A percentile compares a stretch with the other conserved stretches of the same genome.
phyloP scores from a whole-genome alignment of 2,329 filamentous ascomycete genomes.

The Aspergillus hortae region DNA sequence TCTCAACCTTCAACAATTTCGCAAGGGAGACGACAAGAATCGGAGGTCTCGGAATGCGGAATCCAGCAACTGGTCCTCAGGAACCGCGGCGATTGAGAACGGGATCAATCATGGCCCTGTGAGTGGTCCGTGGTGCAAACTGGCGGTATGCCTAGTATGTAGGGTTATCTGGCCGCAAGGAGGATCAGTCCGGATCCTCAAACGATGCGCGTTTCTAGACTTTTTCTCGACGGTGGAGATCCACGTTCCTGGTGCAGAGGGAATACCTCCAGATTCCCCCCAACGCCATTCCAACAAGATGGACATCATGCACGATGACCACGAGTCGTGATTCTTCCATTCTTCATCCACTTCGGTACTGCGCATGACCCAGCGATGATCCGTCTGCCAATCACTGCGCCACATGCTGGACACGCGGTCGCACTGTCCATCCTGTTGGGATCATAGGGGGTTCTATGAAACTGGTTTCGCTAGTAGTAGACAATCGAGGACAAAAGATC shows the following conservation, averaged over 20 bases:
- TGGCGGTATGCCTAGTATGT: background rate
- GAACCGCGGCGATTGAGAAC: background rate
- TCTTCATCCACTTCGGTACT: slow-evolving; percentile 4
- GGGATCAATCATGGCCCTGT: background rate
- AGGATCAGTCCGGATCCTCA: no score
- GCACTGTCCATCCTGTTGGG: background rate
- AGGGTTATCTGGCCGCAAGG: no score
- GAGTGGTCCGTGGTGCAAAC: background rate
- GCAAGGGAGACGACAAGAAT: background rate
- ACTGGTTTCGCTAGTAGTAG: background rate
- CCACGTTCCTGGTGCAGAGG: no score
- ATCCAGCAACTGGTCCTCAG: background rate
- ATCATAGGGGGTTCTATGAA: background rate
- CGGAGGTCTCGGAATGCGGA: slow-evolving; percentile 9
- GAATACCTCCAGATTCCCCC: no score
- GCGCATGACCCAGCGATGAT: slow-evolving; percentile 7
- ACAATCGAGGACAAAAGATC: background rate
- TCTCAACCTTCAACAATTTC: no score
- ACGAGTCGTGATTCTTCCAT: slow-evolving; percentile 1
- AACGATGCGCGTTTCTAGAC: no score
- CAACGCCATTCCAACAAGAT: background rate
- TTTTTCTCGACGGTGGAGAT: no score
- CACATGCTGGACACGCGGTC: slow-evolving; percentile 10
- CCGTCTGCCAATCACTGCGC: slow-evolving; percentile 16
- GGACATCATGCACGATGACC: background rate